Percentiles rank a stretch among this genome's conserved stretches.
Conservation (phyloP, 805 yeast genomes). For the Candida germanica region DNA sequence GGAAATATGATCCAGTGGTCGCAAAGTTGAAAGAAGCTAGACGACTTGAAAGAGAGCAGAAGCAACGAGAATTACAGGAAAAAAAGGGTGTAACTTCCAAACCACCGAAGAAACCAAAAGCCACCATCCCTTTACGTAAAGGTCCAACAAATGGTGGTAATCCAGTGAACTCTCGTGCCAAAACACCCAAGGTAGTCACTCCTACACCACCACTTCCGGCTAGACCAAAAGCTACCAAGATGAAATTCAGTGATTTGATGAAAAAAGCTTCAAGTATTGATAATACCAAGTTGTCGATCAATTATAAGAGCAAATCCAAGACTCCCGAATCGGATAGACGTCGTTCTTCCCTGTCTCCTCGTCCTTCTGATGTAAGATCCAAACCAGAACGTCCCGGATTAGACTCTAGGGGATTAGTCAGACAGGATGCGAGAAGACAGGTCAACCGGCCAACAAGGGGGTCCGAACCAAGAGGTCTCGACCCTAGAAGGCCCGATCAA, state of each 20-base stretch:
- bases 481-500: not conserved
- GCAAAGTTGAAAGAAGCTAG: slow-evolving; percentile 66
- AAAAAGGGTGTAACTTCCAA: slow-evolving; percentile 32
- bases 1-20: slow-evolving; percentile 63
- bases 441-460: no score
- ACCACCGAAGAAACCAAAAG: slow-evolving; percentile 13
- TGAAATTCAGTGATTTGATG: slow-evolving; percentile 67
- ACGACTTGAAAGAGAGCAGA: slow-evolving; percentile 49
- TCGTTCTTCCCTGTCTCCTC: not conserved
- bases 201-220: slow-evolving; percentile 3
- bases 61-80: slow-evolving; percentile 30
- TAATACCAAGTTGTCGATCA: slow-evolving; percentile 36
- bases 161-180: not conserved
- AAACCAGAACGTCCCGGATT: no score
- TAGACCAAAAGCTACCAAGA: slow-evolving; percentile 11
- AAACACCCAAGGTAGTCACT: slow-evolving; percentile 4
- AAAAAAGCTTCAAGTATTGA: slow-evolving; percentile 63
- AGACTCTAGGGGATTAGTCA: no score
- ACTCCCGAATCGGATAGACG: slow-evolving; percentile 20
- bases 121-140: slow-evolving; percentile 8
- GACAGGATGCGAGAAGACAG: not conserved
- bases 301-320: slow-evolving; percentile 34
- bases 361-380: not conserved
- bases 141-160: not conserved
- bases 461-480: not conserved